Conservation (phyloP, 2,329 filamentous ascomycete genomes). For the Fusarium udum region DNA sequence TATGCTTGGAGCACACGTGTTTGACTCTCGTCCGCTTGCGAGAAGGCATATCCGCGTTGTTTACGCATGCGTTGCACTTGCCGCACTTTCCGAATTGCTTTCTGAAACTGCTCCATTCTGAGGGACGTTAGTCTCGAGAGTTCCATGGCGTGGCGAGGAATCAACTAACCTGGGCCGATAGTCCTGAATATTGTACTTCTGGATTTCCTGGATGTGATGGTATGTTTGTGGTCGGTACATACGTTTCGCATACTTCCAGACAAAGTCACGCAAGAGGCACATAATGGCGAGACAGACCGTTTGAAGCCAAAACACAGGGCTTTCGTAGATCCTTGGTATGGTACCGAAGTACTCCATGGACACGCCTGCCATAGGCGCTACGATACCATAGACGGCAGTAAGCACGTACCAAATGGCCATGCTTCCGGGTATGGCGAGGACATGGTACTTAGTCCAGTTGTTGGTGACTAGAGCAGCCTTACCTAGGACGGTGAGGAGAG, state of each 20-base stretch:
- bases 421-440: constrained; percentile 93
- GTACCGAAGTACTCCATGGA: constrained; percentile 88
- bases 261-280: constrained; percentile 87
- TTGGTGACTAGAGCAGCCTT: constrained; percentile 96
- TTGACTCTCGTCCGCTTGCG: constrained; percentile 95
- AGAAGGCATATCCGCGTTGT: constrained; percentile 97
- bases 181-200: constrained; percentile 99
- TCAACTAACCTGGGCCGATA: constrained; percentile 84
- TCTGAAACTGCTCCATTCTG: constrained; percentile 99
- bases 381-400: constrained; percentile 84
- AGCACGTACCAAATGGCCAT: constrained; percentile 93
- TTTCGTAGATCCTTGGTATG: constrained; percentile 80
- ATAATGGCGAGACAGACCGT: constrained; percentile 80
- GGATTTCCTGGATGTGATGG: constrained; percentile 98
- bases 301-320: constrained; percentile 92
- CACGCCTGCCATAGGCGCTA: constrained; percentile 83
- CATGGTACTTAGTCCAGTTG: constrained; percentile 98
- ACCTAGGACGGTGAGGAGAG: constrained; percentile 90
- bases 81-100: constrained; percentile 96
- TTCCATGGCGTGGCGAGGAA: background rate
- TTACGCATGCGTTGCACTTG: constrained; percentile 99
- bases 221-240: constrained; percentile 98
- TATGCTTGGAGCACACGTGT: constrained; percentile 96
- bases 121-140: constrained; percentile 7
- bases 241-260: constrained; percentile 96